Conservation (phyloP, 805 yeast species). For the Ogataea nonfermentans region DNA sequence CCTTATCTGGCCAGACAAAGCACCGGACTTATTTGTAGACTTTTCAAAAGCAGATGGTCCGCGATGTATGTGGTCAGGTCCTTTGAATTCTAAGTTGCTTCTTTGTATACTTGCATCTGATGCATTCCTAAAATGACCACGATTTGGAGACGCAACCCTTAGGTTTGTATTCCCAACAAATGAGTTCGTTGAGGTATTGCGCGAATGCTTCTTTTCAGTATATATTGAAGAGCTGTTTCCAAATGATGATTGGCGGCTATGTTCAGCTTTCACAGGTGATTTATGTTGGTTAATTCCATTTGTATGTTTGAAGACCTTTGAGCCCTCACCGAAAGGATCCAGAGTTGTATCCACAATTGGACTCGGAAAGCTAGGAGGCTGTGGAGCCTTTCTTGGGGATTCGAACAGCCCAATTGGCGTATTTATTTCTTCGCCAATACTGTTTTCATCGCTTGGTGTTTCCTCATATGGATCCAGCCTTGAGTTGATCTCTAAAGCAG, state of each 20-base stretch:
- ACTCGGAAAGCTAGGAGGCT: constrained; percentile 48
- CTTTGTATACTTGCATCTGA: constrained; percentile 40
- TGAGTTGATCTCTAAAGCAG: constrained; percentile 12
- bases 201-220: constrained; percentile 36
- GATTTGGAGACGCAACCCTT: constrained; percentile 24
- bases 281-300: background rate
- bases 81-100: too few relatives aligned
- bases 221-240: constrained; percentile 42
- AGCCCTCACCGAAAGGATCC: constrained; percentile 15
- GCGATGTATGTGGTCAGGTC: too few relatives aligned
- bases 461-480: background rate
- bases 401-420: constrained; percentile 38
- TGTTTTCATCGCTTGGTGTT: constrained; percentile 16
- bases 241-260: constrained; percentile 30
- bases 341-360: constrained; percentile 25
- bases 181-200: constrained; percentile 36
- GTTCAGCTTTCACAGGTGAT: constrained; percentile 18
- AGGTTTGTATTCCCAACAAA: constrained; percentile 19
- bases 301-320: too few relatives aligned
- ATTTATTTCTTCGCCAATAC: constrained; percentile 16
- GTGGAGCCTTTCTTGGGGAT: constrained; percentile 74
- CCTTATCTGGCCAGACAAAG: background rate
- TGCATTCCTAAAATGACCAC: constrained; percentile 41
- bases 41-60: too few relatives aligned
- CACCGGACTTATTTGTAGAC: too few relatives aligned